These are phyloP conservation scores for Tremella yokohamensis DNA, from an alignment of 768 basidiomycete species.

Conservation along the genomic window DNA sequence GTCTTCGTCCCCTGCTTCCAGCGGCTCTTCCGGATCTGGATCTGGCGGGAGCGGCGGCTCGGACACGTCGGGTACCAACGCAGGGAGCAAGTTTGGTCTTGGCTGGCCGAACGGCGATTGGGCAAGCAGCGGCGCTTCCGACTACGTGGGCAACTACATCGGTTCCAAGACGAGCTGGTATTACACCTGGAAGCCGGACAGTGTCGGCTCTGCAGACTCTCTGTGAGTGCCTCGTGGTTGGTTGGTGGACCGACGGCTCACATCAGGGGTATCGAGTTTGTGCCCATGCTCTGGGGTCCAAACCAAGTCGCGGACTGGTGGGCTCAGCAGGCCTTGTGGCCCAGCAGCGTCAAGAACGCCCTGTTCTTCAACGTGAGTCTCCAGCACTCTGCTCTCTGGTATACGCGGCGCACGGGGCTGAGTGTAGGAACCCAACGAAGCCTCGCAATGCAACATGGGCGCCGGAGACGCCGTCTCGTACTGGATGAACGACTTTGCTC, in stretches of 20 bases:
- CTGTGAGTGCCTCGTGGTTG: not conserved
- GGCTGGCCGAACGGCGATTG: conserved; percentile 65
- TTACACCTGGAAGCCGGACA: conserved; percentile 67
- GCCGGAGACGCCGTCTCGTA: conserved; percentile 57
- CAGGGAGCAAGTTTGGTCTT: conserved; percentile 59
- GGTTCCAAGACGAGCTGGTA: conserved; percentile 54
- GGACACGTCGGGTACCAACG: conserved; percentile 32
- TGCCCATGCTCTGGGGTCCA: conserved; percentile 72
- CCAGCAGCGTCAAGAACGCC: conserved; percentile 52
- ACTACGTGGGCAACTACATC: conserved; percentile 58
- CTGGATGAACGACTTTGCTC: conserved; percentile 64
- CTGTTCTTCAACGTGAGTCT: conserved; percentile 72
- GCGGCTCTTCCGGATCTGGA: not conserved
- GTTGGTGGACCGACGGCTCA: conserved; percentile 31
- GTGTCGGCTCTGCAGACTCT: conserved; percentile 49
- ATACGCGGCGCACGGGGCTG: conserved; percentile 9
- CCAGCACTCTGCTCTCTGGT: not conserved
- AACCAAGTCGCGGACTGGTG: conserved; percentile 51
- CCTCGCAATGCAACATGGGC: conserved; percentile 61
- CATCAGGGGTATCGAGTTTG: conserved; percentile 57
- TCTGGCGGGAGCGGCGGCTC: conserved; percentile 7
- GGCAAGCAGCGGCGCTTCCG: conserved; percentile 22
- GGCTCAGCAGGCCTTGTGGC: conserved; percentile 55
- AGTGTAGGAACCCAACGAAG: conserved; percentile 63
- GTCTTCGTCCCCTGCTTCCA: conserved; percentile 10